A percentile compares a stretch with the other conserved stretches of the same genome.
These are phyloP conservation scores for Furcasterigmium furcatum DNA, from an alignment of 2,329 filamentous ascomycete species.

Conservation along the genomic window DNA sequence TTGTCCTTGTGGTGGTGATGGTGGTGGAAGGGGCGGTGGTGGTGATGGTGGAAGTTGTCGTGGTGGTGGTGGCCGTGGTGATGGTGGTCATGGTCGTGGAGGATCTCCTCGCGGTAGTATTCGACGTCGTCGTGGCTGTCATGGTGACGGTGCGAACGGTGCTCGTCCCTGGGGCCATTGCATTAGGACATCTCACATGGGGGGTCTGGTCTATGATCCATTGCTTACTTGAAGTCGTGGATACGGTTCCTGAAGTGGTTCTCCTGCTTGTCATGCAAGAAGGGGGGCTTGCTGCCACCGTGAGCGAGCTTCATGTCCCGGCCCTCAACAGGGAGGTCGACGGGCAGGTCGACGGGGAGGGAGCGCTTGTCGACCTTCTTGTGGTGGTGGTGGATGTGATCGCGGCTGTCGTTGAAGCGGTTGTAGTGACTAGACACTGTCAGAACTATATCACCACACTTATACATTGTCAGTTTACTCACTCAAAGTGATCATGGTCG, in stretches of 20 bases:
- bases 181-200: background rate
- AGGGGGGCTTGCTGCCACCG: too few species aligned
- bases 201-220: background rate
- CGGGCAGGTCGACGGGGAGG: background rate
- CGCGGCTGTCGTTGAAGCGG: background rate
- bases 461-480: background rate
- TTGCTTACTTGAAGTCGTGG: background rate
- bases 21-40: background rate
- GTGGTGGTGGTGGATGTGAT: background rate
- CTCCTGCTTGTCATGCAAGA: background rate
- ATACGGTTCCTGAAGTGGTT: background rate
- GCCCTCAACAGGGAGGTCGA: background rate
- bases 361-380: background rate
- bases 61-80: background rate
- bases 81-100: background rate
- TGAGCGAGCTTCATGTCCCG: too few species aligned
- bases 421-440: background rate
- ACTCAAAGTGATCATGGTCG: background rate
- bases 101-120: slow-evolving; percentile 1
- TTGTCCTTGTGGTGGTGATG: too few species aligned
- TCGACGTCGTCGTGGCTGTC: background rate
- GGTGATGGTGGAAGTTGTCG: background rate
- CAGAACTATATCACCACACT: background rate
- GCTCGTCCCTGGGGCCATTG: background rate
- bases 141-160: background rate